Percentiles rank a stretch among this genome's conserved stretches.
Conservation (phyloP, 371 early-diverging fungal genomes). For the Mucor ambiguus region DNA sequence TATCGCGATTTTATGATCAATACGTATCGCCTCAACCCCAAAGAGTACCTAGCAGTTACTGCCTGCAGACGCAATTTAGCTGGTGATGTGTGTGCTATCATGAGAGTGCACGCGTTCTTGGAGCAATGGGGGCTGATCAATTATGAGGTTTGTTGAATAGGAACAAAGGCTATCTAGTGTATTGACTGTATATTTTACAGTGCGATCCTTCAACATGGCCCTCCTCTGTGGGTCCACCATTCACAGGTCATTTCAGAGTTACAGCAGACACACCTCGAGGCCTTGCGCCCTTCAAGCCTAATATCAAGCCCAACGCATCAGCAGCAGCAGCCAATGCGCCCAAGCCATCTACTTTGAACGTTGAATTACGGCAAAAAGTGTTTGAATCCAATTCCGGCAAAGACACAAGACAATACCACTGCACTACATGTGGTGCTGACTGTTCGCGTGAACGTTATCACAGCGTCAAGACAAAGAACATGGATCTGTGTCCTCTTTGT, state of each 20-base stretch:
- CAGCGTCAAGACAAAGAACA: conserved; percentile 74
- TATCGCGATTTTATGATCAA: conserved; percentile 98
- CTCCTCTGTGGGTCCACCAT: conserved; percentile 92
- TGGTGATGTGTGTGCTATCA: conserved; percentile 97
- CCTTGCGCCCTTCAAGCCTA: conserved; percentile 83
- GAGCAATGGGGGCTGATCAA: conserved; percentile 99
- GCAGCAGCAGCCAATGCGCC: neutral
- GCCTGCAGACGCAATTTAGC: conserved; percentile 94
- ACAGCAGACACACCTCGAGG: conserved; percentile 96
- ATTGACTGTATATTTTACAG: conserved; percentile 37
- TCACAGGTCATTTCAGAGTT: conserved; percentile 94
- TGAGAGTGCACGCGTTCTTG: conserved; percentile 96
- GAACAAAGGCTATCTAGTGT: neutral
- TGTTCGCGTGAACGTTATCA: conserved; percentile 84
- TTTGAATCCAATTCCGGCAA: conserved; percentile 48
- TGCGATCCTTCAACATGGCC: conserved; percentile 91
- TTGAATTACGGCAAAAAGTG: conserved; percentile 60
- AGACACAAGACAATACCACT: conserved; percentile 57
- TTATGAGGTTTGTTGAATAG: conserved; percentile 74
- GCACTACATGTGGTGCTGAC: conserved; percentile 90
- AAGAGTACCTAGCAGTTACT: conserved; percentile 95
- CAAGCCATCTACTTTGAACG: conserved; percentile 25
- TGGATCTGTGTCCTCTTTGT: conserved; percentile 89
- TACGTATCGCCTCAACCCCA: conserved; percentile 93
- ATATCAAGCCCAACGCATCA: conserved; percentile 28